Conservation (phyloP, 768 basidiomycete species). For the Naganishia antarctica region DNA sequence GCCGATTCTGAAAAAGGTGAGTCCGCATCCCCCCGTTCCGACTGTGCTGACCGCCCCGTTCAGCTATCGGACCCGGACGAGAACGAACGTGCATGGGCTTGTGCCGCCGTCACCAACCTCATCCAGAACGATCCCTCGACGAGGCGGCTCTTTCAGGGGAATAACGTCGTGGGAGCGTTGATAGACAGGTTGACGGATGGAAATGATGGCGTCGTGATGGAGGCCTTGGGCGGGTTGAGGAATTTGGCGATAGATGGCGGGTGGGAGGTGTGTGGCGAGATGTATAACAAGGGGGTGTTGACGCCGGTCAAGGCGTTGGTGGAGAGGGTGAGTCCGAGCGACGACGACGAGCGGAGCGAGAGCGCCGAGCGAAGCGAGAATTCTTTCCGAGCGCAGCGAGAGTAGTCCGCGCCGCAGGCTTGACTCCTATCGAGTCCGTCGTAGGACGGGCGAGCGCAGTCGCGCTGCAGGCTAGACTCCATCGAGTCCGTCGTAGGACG, state of each 20-base stretch:
- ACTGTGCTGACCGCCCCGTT: neutral
- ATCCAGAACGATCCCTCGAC: conserved; percentile 95
- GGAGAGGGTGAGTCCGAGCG: conserved; percentile 60
- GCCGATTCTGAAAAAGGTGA: conserved; percentile 85
- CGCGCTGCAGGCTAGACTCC: too few relatives aligned
- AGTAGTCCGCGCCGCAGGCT: too few relatives aligned
- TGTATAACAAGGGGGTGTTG: conserved; percentile 93
- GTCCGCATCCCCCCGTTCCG: conserved; percentile 13
- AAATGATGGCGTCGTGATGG: conserved; percentile 84
- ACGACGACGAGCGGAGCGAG: neutral
- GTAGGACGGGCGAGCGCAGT: too few relatives aligned
- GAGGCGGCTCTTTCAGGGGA: conserved; percentile 77
- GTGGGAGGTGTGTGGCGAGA: conserved; percentile 89
- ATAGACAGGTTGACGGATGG: conserved; percentile 81
- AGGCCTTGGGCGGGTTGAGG: conserved; percentile 79
- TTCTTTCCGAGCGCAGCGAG: neutral
- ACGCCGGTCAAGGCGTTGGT: conserved; percentile 69
- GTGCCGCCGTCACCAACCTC: conserved; percentile 89
- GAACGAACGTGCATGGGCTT: conserved; percentile 87
- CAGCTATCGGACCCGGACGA: conserved; percentile 55
- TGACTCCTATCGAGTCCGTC: too few relatives aligned
- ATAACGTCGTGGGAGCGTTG: conserved; percentile 78
- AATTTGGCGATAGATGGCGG: conserved; percentile 94
- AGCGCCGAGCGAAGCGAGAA: neutral
- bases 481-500: too few relatives aligned